phyloP scores from a whole-genome alignment of 208 protist genomes.

The Tritrichomonas foetus region DNA sequence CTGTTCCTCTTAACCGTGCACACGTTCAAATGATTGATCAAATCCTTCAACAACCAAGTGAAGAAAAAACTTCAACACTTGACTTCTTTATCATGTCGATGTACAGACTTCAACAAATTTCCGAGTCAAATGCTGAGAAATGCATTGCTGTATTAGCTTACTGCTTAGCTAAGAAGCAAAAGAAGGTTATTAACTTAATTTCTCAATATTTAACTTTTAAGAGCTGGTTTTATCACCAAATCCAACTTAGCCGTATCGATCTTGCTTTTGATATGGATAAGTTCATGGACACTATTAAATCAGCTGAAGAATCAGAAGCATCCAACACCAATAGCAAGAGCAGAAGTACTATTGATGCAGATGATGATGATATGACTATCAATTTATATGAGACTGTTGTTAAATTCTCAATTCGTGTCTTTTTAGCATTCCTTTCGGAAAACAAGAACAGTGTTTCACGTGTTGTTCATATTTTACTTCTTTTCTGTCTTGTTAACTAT shows the following conservation, averaged over 20 bases:
- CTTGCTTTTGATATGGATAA: not conserved
- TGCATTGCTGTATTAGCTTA: not conserved
- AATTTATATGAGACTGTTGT: not conserved
- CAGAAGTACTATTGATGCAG: not conserved
- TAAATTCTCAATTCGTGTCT: not conserved
- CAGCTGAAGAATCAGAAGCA: no score
- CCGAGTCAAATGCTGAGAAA: not conserved
- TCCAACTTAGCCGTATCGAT: not conserved
- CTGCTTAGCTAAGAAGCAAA: not conserved
- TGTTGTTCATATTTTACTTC: not conserved
- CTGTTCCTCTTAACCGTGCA: not conserved
- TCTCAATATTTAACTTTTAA: not conserved
- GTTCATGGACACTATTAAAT: not conserved
- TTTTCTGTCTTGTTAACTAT: not conserved
- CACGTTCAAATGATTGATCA: not conserved
- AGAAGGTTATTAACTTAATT: not conserved
- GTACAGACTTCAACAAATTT: not conserved
- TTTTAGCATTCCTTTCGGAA: not conserved
- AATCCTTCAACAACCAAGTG: not conserved
- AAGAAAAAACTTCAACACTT: not conserved
- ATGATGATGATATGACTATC: not conserved
- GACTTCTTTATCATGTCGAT: not conserved
- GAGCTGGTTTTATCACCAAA: not conserved
- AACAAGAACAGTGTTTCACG: not conserved
- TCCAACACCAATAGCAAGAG: no score